Base-by-base conservation (phyloP, 345 rosid species). In the Populus tremula region DNA sequence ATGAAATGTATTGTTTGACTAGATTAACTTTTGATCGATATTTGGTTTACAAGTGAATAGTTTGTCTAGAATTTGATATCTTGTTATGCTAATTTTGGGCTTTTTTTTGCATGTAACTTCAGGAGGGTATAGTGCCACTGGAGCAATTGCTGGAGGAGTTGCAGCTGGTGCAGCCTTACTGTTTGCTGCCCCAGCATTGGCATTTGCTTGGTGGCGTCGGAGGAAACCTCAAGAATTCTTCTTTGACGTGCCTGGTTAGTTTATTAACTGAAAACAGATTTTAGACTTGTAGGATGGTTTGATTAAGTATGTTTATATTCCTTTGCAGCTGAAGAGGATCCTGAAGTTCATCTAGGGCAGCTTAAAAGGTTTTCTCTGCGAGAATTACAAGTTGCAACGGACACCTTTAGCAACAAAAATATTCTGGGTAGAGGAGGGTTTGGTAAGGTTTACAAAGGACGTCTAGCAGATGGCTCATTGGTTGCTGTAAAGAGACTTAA, bases 61-160 rank as follows among this genome's bases (percentile, higher is more conserved):
- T 65, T 33, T 38, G 8, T 49, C 61, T 29, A 50, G 59, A n/a
- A 27, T 45, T 21, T n/a, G 23, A 35, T 25, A 61, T 17, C 68
- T 18, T 50, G 25, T 3, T 78, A 59, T 75, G 43, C 69, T 63
- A 47, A 31, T 66, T 23, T 70, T 47, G 13, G 41, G 69, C 67
- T 21, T 69, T 31, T 16, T 69, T 13, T 65, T 71, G 63, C 43
- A 1, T 83, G 71, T 20, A 29, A 50, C 68, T 83, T 83, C 88
- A 95, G 99, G 91, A 82, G 92, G 97, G 72, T 89, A 81, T 50
- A 86, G 96, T 82, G 86, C 86, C 25, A 96, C 99, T 71, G 97
- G 94, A 82, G 99, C 98, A 36, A 96, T 96, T 75, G 99, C 98
- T 29, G 99, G 99, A 70, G 99, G 99, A 87, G 99, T 96, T 71